Base-by-base conservation (phyloP, 1,284 basidiomycete species). In the Bjerkandera adusta region DNA sequence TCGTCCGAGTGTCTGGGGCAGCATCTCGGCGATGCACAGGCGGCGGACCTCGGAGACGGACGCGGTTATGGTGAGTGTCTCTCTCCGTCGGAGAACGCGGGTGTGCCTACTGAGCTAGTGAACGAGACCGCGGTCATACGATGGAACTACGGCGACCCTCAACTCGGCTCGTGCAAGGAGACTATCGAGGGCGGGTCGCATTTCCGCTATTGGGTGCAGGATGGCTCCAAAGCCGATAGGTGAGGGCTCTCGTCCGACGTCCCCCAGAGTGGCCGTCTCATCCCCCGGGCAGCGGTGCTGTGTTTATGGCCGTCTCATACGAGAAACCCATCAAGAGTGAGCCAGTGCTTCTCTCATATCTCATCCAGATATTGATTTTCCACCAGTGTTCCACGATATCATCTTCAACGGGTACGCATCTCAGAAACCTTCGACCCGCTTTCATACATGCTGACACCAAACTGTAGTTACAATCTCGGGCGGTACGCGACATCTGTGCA, bases 171-270 rank as follows among this genome's bases (percentile, higher is more conserved):
- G 1, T 93, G 92, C 63, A 71, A 76, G 54, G 92, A 98, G 67
- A 89, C 90, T 2, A 77, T 97, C 40, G 59, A 89, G 51, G 95
- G 95, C 10, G 95, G 95, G 4, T 81, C 89, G 58, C 95, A 98
- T 62, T 83, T 95, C 63, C 80, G 95, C 21, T 95, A 94, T 66
- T 98, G 91, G 89, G 65, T 76, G 1, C 93, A 97, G 66, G 74
- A 88, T 50, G 88, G 85, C 0, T 66, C 72, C 3, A 51, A 68
- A 7, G 79, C 71, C 2, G 72, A 89, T 54, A 86, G 75, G 73
- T 77, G 36, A 36, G 71, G 59, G 12, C 33, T 30, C 30, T 43
- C 24, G 11, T n/a, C 15, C 43, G 16, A 46, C 26, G 29, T 41
- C 15, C 10, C 36, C 35, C 16, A 37, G 44, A 39, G 38, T 26